Percentiles rank a stretch among this genome's conserved stretches.
phyloP scores from a whole-genome alignment of 1,139 yeast genomes.

The Sugiyamaella sp. region DNA sequence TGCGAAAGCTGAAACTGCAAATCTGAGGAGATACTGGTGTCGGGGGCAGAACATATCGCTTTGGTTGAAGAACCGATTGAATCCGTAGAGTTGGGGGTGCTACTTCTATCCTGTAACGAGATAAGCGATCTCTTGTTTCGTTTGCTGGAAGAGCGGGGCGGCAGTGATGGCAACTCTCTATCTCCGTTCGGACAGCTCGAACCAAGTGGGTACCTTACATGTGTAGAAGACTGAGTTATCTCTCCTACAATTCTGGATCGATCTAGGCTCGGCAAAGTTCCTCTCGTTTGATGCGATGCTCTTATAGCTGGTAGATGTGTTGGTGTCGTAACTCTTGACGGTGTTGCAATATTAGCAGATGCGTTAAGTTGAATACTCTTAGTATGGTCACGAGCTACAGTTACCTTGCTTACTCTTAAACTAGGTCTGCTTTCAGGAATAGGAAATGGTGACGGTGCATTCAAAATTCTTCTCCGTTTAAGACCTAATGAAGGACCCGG shows the following conservation, averaged over 20 bases:
- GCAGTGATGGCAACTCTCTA: no score
- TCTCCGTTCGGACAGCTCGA: no score
- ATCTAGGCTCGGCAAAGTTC: no score
- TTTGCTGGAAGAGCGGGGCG: constrained; percentile 3
- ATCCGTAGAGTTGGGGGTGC: background rate
- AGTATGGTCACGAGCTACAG: no score
- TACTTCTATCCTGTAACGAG: background rate
- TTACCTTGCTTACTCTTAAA: background rate
- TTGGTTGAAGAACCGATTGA: background rate
- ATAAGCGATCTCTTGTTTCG: constrained; percentile 11
- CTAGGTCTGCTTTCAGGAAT: background rate
- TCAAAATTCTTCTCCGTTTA: constrained; percentile 6
- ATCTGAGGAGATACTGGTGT: constrained; percentile 3
- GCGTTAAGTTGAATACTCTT: background rate
- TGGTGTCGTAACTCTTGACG: no score
- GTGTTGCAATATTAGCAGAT: no score
- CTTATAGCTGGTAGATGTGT: no score
- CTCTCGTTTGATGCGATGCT: no score
- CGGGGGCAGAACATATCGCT: no score
- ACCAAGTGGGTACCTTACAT: no score
- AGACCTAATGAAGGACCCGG: constrained; percentile 15
- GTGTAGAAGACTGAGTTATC: no score
- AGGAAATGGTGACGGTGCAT: background rate
- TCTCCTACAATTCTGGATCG: no score
- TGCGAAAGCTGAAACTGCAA: constrained; percentile 9